phyloP scores from a whole-genome alignment of 2,329 filamentous ascomycete species.

The Dactylellina parvicollis region DNA sequence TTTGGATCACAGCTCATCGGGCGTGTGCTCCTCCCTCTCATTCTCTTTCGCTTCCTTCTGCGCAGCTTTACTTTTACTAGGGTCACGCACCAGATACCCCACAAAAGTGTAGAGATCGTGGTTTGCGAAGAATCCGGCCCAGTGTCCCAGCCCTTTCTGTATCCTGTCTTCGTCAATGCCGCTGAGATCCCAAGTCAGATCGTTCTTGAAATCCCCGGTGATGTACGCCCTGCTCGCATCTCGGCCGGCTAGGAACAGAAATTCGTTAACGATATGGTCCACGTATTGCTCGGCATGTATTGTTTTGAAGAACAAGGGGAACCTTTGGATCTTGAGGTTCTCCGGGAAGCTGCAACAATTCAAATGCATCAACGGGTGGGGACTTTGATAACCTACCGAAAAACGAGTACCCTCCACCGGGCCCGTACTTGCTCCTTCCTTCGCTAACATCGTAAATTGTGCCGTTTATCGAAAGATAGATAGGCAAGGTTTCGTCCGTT shows the following conservation, averaged over 20 bases:
- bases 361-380: too few relatives aligned
- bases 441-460: slow-evolving; percentile 84
- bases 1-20: slow-evolving; percentile 28
- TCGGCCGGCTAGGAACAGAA: slow-evolving; percentile 68
- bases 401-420: slow-evolving; percentile 84
- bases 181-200: slow-evolving; percentile 82
- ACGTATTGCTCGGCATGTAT: neutral
- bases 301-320: too few relatives aligned
- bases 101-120: slow-evolving; percentile 49
- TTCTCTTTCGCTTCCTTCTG: slow-evolving; percentile 10
- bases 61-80: slow-evolving; percentile 22
- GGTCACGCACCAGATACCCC: slow-evolving; percentile 28
- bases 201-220: slow-evolving; percentile 89
- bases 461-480: slow-evolving; percentile 90
- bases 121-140: slow-evolving; percentile 47
- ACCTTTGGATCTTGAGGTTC: too few relatives aligned
- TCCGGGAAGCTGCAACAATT: too few relatives aligned
- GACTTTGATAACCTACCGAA: slow-evolving; percentile 65
- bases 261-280: neutral
- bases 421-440: slow-evolving; percentile 76
- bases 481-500: slow-evolving; percentile 75
- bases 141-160: slow-evolving; percentile 43
- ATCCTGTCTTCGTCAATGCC: slow-evolving; percentile 72
- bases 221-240: slow-evolving; percentile 91
- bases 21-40: slow-evolving; percentile 21